Conservation (phyloP, 1,284 basidiomycete species). For the Pholiota adiposa region DNA sequence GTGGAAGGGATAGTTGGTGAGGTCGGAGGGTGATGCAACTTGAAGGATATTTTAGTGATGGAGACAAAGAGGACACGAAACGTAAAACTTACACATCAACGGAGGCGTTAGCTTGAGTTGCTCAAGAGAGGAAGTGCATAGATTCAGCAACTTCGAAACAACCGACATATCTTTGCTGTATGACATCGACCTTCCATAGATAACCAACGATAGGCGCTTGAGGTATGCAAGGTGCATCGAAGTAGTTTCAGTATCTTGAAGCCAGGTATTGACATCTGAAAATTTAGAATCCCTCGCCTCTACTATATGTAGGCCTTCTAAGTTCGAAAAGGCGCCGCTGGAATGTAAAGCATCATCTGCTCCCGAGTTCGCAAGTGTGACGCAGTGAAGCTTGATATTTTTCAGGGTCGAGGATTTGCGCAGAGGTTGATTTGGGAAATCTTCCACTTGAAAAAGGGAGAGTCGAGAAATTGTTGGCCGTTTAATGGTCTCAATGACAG, state of each 20-base stretch:
- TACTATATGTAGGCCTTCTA: constrained; percentile 5
- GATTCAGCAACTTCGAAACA: neutral
- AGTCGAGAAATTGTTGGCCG: neutral
- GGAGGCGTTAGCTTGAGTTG: constrained; percentile 3
- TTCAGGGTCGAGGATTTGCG: neutral
- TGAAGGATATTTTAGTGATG: neutral
- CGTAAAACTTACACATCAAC: constrained; percentile 4
- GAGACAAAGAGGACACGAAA: neutral
- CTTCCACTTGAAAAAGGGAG: constrained; percentile 2
- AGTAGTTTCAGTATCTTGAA: neutral
- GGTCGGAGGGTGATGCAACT: neutral
- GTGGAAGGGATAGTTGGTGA: constrained; percentile 2
- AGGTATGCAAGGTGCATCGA: neutral
- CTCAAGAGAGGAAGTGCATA: neutral
- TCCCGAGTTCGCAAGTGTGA: neutral
- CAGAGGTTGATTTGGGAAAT: constrained; percentile 6
- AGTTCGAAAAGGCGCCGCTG: neutral
- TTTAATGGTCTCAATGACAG: neutral
- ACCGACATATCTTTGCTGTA: constrained; percentile 5
- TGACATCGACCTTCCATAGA: neutral
- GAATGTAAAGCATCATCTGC: neutral
- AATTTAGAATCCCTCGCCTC: neutral
- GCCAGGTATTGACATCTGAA: neutral
- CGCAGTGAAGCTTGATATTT: neutral
- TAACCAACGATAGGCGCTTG: neutral